Percentiles rank a stretch among this genome's conserved stretches.
phyloP scores from a whole-genome alignment of 768 basidiomycete species.

The Tremella yokohamensis region DNA sequence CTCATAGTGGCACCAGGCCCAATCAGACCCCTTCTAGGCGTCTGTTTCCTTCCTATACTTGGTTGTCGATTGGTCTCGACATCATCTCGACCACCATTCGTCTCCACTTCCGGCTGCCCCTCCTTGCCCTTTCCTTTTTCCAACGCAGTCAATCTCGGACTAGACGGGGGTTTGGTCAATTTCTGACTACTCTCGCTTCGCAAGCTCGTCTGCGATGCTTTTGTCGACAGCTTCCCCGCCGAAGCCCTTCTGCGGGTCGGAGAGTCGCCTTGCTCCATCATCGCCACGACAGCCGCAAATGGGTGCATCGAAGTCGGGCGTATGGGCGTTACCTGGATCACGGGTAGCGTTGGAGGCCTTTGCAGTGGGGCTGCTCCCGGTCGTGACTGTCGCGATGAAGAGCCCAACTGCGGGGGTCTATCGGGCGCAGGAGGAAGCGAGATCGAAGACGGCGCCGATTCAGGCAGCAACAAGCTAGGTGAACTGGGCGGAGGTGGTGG shows the following conservation, averaged over 20 bases:
- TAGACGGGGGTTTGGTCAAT: neutral
- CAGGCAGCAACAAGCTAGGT: neutral
- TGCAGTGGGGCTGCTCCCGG: neutral
- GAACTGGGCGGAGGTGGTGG: slow-evolving; percentile 1
- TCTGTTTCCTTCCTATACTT: slow-evolving; percentile 27
- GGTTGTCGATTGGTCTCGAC: neutral
- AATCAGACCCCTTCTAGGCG: slow-evolving; percentile 18
- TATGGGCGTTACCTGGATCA: neutral
- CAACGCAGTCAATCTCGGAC: neutral
- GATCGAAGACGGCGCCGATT: neutral
- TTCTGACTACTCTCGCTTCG: neutral
- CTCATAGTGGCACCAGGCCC: slow-evolving; percentile 30
- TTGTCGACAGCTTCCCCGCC: neutral
- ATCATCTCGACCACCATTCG: no score
- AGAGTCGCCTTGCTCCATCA: slow-evolving; percentile 19
- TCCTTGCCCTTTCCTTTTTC: slow-evolving; percentile 13
- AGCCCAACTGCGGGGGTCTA: neutral
- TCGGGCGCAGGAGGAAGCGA: neutral
- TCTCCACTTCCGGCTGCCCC: no score
- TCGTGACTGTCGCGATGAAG: neutral
- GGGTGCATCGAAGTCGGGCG: neutral
- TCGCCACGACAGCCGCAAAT: slow-evolving; percentile 20
- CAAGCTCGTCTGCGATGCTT: neutral
- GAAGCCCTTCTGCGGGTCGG: neutral
- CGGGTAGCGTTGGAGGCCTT: neutral